These are phyloP conservation scores for Aethionema arabicum DNA, from an alignment of 345 rosid genomes.

Conservation along the genomic window DNA sequence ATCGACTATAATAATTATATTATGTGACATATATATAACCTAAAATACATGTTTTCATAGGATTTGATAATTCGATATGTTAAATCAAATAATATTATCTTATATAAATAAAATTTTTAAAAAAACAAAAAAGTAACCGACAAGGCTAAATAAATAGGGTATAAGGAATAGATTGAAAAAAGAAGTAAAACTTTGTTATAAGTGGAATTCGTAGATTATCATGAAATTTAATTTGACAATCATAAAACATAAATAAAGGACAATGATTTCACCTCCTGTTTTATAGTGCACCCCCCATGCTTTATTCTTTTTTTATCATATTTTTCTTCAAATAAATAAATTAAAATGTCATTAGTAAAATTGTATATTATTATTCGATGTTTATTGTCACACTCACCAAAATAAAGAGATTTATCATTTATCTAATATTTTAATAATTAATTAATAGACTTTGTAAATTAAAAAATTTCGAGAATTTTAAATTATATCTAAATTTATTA, in stretches of 20 bases:
- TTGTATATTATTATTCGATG: too few species aligned
- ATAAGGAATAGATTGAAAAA: constrained; percentile 30
- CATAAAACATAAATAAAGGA: constrained; percentile 17
- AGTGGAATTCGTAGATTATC: constrained; percentile 41
- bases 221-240: constrained; percentile 37
- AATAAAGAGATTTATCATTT: too few species aligned
- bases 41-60: constrained; percentile 25
- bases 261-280: constrained; percentile 32
- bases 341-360: neutral
- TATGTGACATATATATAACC: constrained; percentile 10
- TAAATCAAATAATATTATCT: neutral
- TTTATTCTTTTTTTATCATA: constrained; percentile 22
- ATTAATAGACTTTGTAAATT: too few species aligned
- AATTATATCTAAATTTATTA: too few species aligned
- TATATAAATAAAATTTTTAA: neutral
- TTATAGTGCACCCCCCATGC: constrained; percentile 31
- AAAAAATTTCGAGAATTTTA: too few species aligned
- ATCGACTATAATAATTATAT: constrained; percentile 16
- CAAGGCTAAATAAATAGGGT: constrained; percentile 37
- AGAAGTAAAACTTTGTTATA: constrained; percentile 34
- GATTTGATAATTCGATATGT: constrained; percentile 24
- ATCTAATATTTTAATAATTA: too few species aligned
- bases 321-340: neutral
- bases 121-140: constrained; percentile 30
- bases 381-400: too few species aligned